Evolutionary conservation across 2,329 filamentous ascomycete species (phyloP).

Genomic region (Dactylellina drechsleri): DNA sequence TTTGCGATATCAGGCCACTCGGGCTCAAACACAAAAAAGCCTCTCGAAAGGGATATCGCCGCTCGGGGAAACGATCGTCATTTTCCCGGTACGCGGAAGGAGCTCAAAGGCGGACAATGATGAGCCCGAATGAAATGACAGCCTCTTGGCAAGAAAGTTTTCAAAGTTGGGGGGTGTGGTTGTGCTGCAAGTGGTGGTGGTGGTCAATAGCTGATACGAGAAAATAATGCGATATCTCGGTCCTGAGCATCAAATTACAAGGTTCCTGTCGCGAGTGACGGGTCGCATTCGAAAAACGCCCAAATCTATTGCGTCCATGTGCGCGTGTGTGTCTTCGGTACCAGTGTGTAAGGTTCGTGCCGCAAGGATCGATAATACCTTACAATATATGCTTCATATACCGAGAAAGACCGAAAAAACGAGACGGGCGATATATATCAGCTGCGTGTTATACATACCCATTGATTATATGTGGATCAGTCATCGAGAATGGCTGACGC

Average conservation of each 20-base stretch:
- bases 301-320: not conserved
- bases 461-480: too few relatives aligned
- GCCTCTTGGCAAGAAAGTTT: too few relatives aligned
- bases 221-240: not conserved
- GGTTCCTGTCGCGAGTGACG: too few relatives aligned
- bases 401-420: too few relatives aligned
- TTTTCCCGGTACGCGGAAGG: constrained; percentile 17
- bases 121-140: not conserved
- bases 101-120: not conserved
- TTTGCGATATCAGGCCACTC: constrained; percentile 45
- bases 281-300: too few relatives aligned
- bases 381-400: constrained; percentile 11
- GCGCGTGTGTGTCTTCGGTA: constrained; percentile 10
- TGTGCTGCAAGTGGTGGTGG: too few relatives aligned
- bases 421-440: too few relatives aligned
- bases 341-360: not conserved
- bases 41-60: constrained; percentile 15
- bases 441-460: too few relatives aligned
- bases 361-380: constrained; percentile 38
- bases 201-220: not conserved
- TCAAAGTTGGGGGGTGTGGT: too few relatives aligned
- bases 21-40: constrained; percentile 20
- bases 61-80: constrained; percentile 42
- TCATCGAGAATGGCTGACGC: too few relatives aligned
- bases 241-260: too few relatives aligned